Evolutionary conservation across 169 alveolate genomes (phyloP), one percentile per base, ranked within the genome.

Genomic region (Eimeria acervulina): DNA sequence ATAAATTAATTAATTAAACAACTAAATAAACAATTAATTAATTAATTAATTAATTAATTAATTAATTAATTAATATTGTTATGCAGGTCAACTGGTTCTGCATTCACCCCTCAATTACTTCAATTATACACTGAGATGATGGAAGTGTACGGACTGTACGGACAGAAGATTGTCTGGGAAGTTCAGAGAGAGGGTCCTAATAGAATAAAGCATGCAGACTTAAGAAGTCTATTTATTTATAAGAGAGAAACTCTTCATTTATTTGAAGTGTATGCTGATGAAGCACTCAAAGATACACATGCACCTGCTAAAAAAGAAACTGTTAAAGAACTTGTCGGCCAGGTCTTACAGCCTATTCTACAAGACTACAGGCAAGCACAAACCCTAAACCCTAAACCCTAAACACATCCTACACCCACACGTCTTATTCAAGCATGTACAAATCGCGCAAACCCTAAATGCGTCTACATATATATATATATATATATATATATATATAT

Each of bases 61-160:
- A 12, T 55, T 10, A 1, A 55, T 55, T 10, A 10, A 12, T 55
- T 55, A 12, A 6, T 15, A 17, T 6, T 6, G 6, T 1, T 61
- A 8, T n/a, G 52, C 94, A 95, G 97, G 33, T 76, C 95, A 38
- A 91, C 90, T 19, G 97, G 97, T 8, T 59, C 95, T 40, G 96
- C 97, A 12, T 95, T 90, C 74, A 74, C 96, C 8, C 94, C 94
- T 10, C 97, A 95, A 93, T 63, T 95, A 78, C 26, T 51, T 80
- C 51, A 13, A 21, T 12, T 95, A 12, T 95, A 95, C 51, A 84
- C 28, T 55, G 95, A 89, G 42, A 74, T 95, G 93, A 78, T 95
- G 89, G 66, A 61, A 42, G 52, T 90, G 15, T 95, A 95, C 87
- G 89, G 88, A 10, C 31, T 76, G 80, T 95, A 91, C 68, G 90